Percentiles rank a stretch among this genome's conserved stretches.
phyloP scores from a whole-genome alignment of 1,284 basidiomycete genomes.

The Pseudozyma sp. region DNA sequence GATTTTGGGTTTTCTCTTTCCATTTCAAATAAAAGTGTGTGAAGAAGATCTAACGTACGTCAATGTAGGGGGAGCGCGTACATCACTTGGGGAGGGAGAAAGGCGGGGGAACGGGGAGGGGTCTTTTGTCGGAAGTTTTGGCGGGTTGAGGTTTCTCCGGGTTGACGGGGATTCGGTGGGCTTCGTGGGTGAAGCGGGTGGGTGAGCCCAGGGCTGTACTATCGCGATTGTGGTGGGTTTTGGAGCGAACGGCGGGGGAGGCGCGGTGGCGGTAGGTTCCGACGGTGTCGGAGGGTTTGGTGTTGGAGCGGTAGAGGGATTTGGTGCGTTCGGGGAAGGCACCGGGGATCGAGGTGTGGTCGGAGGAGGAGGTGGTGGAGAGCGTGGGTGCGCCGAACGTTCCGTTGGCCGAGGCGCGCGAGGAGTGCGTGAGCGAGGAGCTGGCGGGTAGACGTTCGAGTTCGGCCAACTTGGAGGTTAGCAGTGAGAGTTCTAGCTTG shows the following conservation, averaged over 20 bases:
- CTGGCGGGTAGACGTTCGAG: conserved; percentile 19
- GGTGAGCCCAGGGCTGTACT: conserved; percentile 15
- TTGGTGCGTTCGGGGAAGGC: conserved; percentile 20
- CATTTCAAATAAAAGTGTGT: conserved; percentile 5
- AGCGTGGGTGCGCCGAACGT: conserved; percentile 16
- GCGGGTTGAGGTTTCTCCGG: conserved; percentile 16
- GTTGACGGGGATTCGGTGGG: background rate
- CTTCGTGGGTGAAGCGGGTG: conserved; percentile 12
- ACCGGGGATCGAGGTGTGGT: conserved; percentile 6
- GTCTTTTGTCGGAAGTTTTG: background rate
- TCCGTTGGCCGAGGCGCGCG: conserved; percentile 2
- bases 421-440: conserved; percentile 7
- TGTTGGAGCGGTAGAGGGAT: conserved; percentile 5
- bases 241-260: background rate
- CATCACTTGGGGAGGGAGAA: conserved; percentile 16
- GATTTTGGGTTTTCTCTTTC: background rate
- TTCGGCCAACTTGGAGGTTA: conserved; percentile 28
- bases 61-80: background rate
- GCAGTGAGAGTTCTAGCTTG: conserved; percentile 28
- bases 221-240: background rate
- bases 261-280: conserved; percentile 10
- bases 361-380: background rate
- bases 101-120: conserved; percentile 31
- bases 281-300: conserved; percentile 18
- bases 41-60: background rate